Evolutionary conservation across 2,329 filamentous ascomycete genomes (phyloP), one percentile per base, ranked within the genome.

Genomic region (Colletotrichum navitas): DNA sequence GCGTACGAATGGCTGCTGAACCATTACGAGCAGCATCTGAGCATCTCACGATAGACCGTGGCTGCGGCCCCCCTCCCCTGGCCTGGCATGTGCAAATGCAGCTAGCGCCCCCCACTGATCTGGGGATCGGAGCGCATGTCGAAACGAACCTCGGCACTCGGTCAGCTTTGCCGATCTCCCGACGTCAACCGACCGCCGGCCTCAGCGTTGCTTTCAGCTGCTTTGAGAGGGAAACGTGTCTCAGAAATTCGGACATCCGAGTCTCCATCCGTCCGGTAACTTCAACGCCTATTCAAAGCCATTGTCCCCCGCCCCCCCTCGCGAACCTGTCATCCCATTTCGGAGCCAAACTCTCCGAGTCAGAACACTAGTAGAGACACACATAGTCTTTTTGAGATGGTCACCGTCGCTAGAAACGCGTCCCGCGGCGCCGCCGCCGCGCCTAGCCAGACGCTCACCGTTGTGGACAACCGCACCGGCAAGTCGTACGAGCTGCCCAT

Each of bases 381-480:
- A 41, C 39, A 41, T 18, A 18, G 2, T 3, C 14, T 11, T 21
- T 10, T 8, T 6, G 51, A 26, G 45, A 71, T 71, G 68, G 68
- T 71, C 12, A 68, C 68, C 39, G 60, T 68, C 8, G 65, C 49
- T 8, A 71, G 63, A 21, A 71, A 71, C 45, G 65, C 68, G 68
- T 60, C 68, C 55, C 68, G 68, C 59, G 68, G 65, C 60, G 69
- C 72, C 24, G 66, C 55, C 29, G 62, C 36, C 43, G 73, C 63
- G 14, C 65, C 77, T 16, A 76, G 76, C 32, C 76, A 79, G 74
- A 78, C 80, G 51, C 77, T 85, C 73, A 85, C 83, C 21, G 83
- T 85, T 32, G 78, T 83, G 45, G 85, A 87, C 76, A 87, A 87
- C 78, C 83, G 85, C 68, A 87, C 85, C 3, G 83, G 83, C 64